A percentile compares a stretch with the other conserved stretches of the same genome.
Evolutionary conservation across 441 rosid species (phyloP).

Genomic region (Dalechampia spathulata): DNA sequence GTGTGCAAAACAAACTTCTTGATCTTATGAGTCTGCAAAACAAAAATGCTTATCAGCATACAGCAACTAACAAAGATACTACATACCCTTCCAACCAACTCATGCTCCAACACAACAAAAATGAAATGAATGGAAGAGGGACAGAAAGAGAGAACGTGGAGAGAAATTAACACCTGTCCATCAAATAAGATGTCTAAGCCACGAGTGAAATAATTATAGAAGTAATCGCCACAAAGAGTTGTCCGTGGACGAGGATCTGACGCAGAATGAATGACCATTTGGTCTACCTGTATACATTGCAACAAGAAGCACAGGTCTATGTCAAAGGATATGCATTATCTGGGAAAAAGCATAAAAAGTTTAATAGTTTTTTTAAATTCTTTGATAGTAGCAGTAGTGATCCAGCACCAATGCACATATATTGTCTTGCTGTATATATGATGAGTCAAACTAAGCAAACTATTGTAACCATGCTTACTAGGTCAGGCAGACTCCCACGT

Average conservation of each 20-base stretch:
- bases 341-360: background rate
- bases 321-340: background rate
- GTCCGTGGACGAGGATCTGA: slow-evolving; percentile 81
- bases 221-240: slow-evolving; percentile 93
- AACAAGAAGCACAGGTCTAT: background rate
- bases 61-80: slow-evolving; percentile 3
- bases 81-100: background rate
- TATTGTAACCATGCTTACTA: background rate
- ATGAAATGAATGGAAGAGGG: background rate
- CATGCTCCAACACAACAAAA: background rate
- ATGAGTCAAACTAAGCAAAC: background rate
- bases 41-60: slow-evolving; percentile 5
- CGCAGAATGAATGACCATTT: slow-evolving; percentile 97
- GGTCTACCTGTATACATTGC: slow-evolving; percentile 64
- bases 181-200: slow-evolving; percentile 96
- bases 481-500: background rate
- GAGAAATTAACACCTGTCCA: slow-evolving; percentile 57
- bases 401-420: background rate
- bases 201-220: slow-evolving; percentile 91
- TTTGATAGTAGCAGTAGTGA: background rate
- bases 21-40: slow-evolving; percentile 79
- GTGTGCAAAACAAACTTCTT: slow-evolving; percentile 97
- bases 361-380: background rate
- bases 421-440: background rate
- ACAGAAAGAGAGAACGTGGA: background rate